A percentile compares a stretch with the other conserved stretches of the same genome.
Conservation (phyloP, 164 flowering plant species). For the Litsea cubeba region DNA sequence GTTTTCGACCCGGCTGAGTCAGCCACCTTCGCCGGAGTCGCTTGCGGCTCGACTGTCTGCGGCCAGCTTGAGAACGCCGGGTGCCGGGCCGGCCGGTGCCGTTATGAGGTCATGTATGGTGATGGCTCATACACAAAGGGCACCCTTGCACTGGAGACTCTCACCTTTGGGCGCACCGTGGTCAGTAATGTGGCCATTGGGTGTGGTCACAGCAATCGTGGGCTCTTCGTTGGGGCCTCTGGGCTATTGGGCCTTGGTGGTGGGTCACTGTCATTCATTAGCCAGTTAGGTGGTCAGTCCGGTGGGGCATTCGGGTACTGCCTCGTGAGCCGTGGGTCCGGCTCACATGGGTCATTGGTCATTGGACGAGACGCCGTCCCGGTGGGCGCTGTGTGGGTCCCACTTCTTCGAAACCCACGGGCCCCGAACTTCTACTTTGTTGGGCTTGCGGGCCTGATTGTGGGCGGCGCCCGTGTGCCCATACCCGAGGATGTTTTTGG, state of each 20-base stretch:
- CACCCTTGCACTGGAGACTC: slow-evolving; percentile 51
- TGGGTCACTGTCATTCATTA: slow-evolving; percentile 75
- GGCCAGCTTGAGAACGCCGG: slow-evolving; percentile 41
- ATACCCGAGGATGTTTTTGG: slow-evolving; percentile 46
- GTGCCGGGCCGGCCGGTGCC: slow-evolving; percentile 56
- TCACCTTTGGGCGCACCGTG: slow-evolving; percentile 46
- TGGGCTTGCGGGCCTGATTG: slow-evolving; percentile 75
- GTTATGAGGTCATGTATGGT: slow-evolving; percentile 66
- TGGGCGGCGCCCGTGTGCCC: slow-evolving; percentile 63
- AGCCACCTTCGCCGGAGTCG: slow-evolving; percentile 57
- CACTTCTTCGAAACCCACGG: slow-evolving; percentile 56
- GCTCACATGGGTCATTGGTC: slow-evolving; percentile 48
- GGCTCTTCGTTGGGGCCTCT: slow-evolving; percentile 89
- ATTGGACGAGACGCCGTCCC: slow-evolving; percentile 75
- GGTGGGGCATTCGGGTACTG: slow-evolving; percentile 84
- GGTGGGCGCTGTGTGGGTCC: slow-evolving; percentile 70
- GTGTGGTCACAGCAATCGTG: slow-evolving; percentile 81
- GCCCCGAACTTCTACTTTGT: slow-evolving; percentile 75
- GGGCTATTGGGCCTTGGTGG: slow-evolving; percentile 88
- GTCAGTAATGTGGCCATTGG: slow-evolving; percentile 76
- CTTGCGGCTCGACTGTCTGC: slow-evolving; percentile 60
- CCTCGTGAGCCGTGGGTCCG: slow-evolving; percentile 64
- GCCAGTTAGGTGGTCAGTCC: slow-evolving; percentile 71
- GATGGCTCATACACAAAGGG: slow-evolving; percentile 75
- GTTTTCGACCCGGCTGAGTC: slow-evolving; percentile 74